Percentiles rank a stretch among this genome's conserved stretches.
Evolutionary conservation across 768 basidiomycete species (phyloP).

Genomic region (Pleurotus citrinopileatus): DNA sequence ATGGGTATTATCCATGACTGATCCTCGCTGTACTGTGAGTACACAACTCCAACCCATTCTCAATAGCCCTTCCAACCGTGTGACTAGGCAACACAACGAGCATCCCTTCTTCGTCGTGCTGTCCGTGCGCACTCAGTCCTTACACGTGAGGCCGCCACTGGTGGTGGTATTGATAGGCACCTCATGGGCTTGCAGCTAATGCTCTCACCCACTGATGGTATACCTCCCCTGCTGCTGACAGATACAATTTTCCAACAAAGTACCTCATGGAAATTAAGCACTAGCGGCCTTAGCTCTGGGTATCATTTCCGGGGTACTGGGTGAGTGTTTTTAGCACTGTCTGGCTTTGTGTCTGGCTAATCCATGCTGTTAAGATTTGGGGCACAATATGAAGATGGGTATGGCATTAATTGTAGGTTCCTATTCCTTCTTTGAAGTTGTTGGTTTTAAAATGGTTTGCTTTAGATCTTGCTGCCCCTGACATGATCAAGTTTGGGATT

Average conservation of each 20-base stretch:
- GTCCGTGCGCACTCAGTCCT: constrained; percentile 67
- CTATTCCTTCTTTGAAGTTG: neutral
- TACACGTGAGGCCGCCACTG: constrained; percentile 75
- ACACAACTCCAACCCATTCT: neutral
- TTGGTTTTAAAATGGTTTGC: neutral
- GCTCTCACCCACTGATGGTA: constrained; percentile 51
- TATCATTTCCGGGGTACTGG: constrained; percentile 88
- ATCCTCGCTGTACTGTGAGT: constrained; percentile 44
- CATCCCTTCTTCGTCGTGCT: constrained; percentile 61
- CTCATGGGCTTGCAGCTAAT: constrained; percentile 79
- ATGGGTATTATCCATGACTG: constrained; percentile 76
- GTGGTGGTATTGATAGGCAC: constrained; percentile 87
- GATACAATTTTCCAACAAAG: constrained; percentile 75
- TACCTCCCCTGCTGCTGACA: constrained; percentile 64
- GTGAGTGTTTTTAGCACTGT: constrained; percentile 30
- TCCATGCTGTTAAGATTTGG: constrained; percentile 60
- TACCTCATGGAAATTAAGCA: constrained; percentile 84
- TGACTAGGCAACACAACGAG: constrained; percentile 30
- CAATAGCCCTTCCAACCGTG: constrained; percentile 13
- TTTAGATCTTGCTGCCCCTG: constrained; percentile 76
- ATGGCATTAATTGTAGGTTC: constrained; percentile 88
- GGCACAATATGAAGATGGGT: constrained; percentile 77
- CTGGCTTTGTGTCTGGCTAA: too few relatives aligned
- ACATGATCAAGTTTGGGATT: constrained; percentile 87
- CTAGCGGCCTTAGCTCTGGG: constrained; percentile 86